Percentiles rank a stretch among this genome's conserved stretches.
Conservation (phyloP, 352 stramenopile species). For the Globisporangium sylvaticum region DNA sequence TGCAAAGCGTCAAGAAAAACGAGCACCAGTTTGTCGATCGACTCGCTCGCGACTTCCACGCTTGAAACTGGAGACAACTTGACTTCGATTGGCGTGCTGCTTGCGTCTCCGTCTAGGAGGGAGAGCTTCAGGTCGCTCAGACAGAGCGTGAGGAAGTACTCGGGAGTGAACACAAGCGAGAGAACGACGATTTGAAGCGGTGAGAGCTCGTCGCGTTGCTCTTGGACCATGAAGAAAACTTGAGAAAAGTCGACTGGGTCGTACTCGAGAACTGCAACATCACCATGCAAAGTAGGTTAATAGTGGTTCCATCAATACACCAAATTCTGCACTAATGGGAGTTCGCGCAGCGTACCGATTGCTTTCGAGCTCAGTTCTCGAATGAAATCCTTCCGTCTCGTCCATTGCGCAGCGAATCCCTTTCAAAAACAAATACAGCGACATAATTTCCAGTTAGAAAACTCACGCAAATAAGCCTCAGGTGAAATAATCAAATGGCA, state of each 20-base stretch:
- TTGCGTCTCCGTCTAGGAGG: constrained; percentile 25
- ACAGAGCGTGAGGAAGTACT: constrained; percentile 38
- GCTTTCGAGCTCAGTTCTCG: constrained; percentile 23
- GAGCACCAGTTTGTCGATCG: constrained; percentile 3
- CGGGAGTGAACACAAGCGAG: constrained; percentile 30
- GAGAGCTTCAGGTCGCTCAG: constrained; percentile 33
- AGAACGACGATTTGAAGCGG: constrained; percentile 40
- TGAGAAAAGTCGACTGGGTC: constrained; percentile 46
- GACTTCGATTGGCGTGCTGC: constrained; percentile 10
- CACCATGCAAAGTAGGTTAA: neutral
- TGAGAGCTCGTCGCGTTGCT: constrained; percentile 29
- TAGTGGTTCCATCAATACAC: neutral
- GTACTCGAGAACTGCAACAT: constrained; percentile 40
- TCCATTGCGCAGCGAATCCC: constrained; percentile 43
- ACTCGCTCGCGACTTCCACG: neutral
- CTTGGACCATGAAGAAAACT: constrained; percentile 47
- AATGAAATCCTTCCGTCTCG: constrained; percentile 34
- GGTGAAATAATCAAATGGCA: no score
- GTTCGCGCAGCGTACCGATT: constrained; percentile 23
- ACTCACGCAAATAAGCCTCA: neutral
- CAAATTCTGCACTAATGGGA: neutral
- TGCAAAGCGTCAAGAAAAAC: neutral
- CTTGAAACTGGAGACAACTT: neutral
- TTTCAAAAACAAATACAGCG: neutral
- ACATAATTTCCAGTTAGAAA: constrained; percentile 6